Base-by-base conservation (phyloP, 257 asterid species). In the Solanum bulbocastanum region DNA sequence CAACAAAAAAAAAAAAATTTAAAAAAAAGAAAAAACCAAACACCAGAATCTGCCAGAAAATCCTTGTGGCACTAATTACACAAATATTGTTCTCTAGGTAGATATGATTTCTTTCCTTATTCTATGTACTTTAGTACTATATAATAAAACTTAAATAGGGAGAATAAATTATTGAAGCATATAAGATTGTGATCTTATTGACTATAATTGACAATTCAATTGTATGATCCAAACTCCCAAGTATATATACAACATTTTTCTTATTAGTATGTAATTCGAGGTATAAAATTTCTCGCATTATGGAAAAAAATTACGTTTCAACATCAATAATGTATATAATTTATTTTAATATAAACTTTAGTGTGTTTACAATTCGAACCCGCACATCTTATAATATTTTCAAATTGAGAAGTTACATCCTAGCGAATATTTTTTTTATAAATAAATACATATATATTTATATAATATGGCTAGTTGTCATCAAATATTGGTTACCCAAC, bases 251-350 rank as follows among this genome's bases (percentile, higher is more conserved):
- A 36, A 20, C 30, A 35, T 36, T 20, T n/a, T 5, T 20, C 16
- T 18, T 56, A 49, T 56, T 0, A 18, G 10, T 56, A 44, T 32
- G 3, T 0, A 16, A 52, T 18, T 52, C 3, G 3, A 16, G 18
- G 23, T 15, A 52, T 2, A 62, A 62, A 10, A n/a, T 0, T 10
- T 10, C 0, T n/a, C 7, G 0, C 0, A 4, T 62, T 3, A 0
- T 1, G n/a, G 15, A 62, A 15, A n/a, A 62, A 10, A n/a, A n/a
- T 0, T 2, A 20, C 5, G 8, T 58, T 58, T 56, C 3, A 58
- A 58, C 0, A 58, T 20, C 2, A 58, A 11, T 56, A 16, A 6
- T 52, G 1, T 52, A 52, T 15, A 52, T 1, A 5, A 20, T 52
- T 1, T 52, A 58, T 1, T 58, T 58, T 58, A 58, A 58, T 18